Conservation (phyloP, 1,139 yeast genomes). For the Groenewaldozyma sp. region DNA sequence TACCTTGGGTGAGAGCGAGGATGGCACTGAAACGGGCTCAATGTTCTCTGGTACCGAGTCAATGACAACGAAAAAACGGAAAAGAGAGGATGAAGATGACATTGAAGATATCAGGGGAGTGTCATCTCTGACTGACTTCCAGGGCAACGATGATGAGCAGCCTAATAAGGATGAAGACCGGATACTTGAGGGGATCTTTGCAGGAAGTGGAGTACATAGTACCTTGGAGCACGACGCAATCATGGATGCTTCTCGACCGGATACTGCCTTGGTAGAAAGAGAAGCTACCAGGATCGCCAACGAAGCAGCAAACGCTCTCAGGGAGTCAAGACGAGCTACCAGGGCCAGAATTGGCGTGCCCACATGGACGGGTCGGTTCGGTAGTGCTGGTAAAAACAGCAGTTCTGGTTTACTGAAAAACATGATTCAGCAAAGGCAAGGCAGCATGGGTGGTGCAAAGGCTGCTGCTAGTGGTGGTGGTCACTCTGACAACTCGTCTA, state of each 20-base stretch:
- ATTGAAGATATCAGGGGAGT: constrained; percentile 50
- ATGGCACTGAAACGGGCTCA: constrained; percentile 50
- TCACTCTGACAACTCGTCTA: constrained; percentile 7
- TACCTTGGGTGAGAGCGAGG: constrained; percentile 63
- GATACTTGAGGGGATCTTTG: constrained; percentile 66
- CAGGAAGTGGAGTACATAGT: constrained; percentile 65
- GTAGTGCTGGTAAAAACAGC: constrained; percentile 55
- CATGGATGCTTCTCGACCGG: constrained; percentile 47
- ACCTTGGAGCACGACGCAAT: constrained; percentile 74
- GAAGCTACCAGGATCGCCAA: constrained; percentile 75
- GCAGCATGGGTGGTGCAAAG: constrained; percentile 17
- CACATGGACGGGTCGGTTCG: constrained; percentile 94
- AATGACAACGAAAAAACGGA: constrained; percentile 28
- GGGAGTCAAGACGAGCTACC: constrained; percentile 56
- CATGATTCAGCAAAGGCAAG: constrained; percentile 19
- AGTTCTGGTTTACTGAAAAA: constrained; percentile 1
- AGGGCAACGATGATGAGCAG: constrained; percentile 31
- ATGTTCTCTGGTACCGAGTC: constrained; percentile 48
- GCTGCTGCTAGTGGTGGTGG: constrained; percentile 6
- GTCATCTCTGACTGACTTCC: constrained; percentile 43
- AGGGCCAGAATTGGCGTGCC: constrained; percentile 72
- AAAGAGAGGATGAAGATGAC: constrained; percentile 25
- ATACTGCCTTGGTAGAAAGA: constrained; percentile 49
- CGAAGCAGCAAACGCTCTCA: constrained; percentile 65
- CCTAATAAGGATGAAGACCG: constrained; percentile 38